Base-by-base conservation (phyloP, 371 early-diverging fungal genomes). In the Ecytonucleospora hepatopenaei region DNA sequence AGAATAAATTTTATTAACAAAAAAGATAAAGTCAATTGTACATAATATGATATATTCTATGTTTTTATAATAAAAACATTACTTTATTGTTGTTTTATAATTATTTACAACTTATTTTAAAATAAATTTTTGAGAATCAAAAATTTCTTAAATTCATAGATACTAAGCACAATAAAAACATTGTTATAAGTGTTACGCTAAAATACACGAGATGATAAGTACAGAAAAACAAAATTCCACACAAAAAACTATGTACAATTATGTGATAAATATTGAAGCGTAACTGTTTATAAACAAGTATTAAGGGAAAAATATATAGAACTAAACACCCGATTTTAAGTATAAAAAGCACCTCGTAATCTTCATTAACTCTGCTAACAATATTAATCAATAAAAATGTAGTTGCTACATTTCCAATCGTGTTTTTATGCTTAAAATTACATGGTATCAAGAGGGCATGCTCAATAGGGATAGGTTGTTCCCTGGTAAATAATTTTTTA, bases 361-460 rank as follows among this genome's bases (percentile, higher is more conserved):
- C 30, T 31, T 64, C 34, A 2, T 56, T 34, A 21, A 72, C 48
- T 58, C 73, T 59, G 19, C 68, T 68, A 31, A 62, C 54, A 0
- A 68, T 33, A 4, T 62, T 40, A 19, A 72, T 64, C 17, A 68
- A 49, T 33, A 61, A 51, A 19, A 72, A 31, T 17, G 59, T 47
- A 12, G 60, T 48, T 24, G 68, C 30, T 16, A 59, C 53, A 35
- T 62, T 23, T 12, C 69, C 69, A 32, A 47, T 31, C 0, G 32
- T 40, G 31, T 55, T 48, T 31, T 48, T 65, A 5, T 59, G 48
- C 48, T 27, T 21, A 33, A 31, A 54, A 40, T 57, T 61, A 15
- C 55, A 59, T 16, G 68, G 58, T 28, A 68, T 64, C 40, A 65
- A 56, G 19, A 68, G 53, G 17, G 59, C 59, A 27, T 68, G 61